These are phyloP conservation scores for Pyrus pyrifolia DNA, from an alignment of 306 rosid genomes.

Conservation along the genomic window DNA sequence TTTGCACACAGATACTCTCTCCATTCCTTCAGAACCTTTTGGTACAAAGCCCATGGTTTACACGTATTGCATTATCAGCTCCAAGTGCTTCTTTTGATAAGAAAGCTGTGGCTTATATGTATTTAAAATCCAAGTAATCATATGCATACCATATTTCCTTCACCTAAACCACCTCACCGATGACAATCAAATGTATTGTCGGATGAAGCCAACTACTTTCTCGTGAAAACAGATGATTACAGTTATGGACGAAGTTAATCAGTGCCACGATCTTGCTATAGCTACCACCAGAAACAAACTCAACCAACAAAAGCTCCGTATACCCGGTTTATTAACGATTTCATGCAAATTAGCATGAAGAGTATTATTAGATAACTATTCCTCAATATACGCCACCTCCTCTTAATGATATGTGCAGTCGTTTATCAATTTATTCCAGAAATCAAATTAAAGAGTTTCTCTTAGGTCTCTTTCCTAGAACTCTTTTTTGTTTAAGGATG, in stretches of 20 bases:
- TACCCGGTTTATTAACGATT: not conserved
- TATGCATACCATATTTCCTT: not conserved
- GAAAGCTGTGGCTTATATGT: not conserved
- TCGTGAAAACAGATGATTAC: not conserved
- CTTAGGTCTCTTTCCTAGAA: too few relatives aligned
- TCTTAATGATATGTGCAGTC: too few relatives aligned
- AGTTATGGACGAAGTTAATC: not conserved
- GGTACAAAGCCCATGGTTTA: not conserved
- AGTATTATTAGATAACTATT: not conserved
- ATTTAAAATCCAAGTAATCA: not conserved
- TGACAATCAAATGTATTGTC: not conserved
- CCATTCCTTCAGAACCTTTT: not conserved
- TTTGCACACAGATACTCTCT: not conserved
- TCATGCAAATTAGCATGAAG: not conserved
- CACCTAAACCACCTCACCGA: not conserved
- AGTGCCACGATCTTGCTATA: not conserved
- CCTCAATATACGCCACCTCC: not conserved
- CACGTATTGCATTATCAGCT: not conserved
- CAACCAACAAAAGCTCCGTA: not conserved
- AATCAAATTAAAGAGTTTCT: too few relatives aligned
- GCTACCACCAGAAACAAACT: not conserved
- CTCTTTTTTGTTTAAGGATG: too few relatives aligned
- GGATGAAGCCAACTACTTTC: not conserved
- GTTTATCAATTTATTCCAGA: too few relatives aligned
- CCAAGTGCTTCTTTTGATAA: not conserved